A percentile compares a stretch with the other conserved stretches of the same genome.
phyloP scores from a whole-genome alignment of 2,329 filamentous ascomycete species.

The Juglanconis oblonga region DNA sequence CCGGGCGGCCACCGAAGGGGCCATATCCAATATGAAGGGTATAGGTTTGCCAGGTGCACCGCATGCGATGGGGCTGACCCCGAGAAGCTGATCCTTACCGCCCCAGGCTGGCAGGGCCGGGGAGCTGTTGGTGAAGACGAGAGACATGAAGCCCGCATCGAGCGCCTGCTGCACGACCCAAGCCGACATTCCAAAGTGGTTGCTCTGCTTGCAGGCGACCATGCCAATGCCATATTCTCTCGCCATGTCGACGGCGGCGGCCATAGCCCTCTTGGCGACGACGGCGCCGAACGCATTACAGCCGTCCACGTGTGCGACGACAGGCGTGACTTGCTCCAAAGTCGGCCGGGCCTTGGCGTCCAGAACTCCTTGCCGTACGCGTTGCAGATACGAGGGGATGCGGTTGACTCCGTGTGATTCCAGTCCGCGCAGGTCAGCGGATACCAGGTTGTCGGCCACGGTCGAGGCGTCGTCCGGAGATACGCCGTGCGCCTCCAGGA shows the following conservation, averaged over 20 bases:
- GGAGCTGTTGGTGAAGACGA: conserved; percentile 70
- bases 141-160: conserved; percentile 66
- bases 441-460: conserved; percentile 66
- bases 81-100: conserved; percentile 65
- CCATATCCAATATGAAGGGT: conserved; percentile 76
- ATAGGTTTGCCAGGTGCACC: conserved; percentile 63
- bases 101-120: conserved; percentile 72
- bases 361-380: conserved; percentile 68
- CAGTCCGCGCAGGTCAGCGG: conserved; percentile 73
- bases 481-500: conserved; percentile 62
- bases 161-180: conserved; percentile 78
- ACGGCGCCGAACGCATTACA: conserved; percentile 75
- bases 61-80: conserved; percentile 71
- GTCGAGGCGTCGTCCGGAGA: conserved; percentile 55
- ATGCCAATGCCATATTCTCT: conserved; percentile 68
- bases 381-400: conserved; percentile 73
- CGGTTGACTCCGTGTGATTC: conserved; percentile 79
- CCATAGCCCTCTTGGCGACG: conserved; percentile 64
- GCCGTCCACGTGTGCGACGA: conserved; percentile 62
- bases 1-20: conserved; percentile 65
- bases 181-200: conserved; percentile 81
- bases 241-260: conserved; percentile 64
- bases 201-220: conserved; percentile 71
- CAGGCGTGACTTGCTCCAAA: conserved; percentile 63
- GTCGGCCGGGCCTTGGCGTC: conserved; percentile 57